These are phyloP conservation scores for Rhizopogon sp. DNA, from an alignment of 768 basidiomycete genomes.

Conservation along the genomic window DNA sequence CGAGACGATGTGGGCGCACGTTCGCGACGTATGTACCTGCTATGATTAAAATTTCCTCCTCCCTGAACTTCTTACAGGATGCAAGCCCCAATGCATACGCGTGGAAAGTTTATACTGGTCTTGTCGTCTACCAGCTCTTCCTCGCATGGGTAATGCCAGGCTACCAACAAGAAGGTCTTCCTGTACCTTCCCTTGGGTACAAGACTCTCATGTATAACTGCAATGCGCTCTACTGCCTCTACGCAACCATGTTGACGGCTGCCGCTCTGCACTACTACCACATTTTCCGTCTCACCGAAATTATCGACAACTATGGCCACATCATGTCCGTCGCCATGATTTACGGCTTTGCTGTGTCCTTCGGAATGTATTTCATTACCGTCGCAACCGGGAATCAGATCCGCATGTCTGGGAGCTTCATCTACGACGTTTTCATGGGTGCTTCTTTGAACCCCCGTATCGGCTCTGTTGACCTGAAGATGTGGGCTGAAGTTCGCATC, in stretches of 20 bases:
- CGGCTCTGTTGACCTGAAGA: slow-evolving; percentile 90
- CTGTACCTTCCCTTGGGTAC: slow-evolving; percentile 91
- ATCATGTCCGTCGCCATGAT: slow-evolving; percentile 96
- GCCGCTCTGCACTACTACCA: slow-evolving; percentile 69
- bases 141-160: slow-evolving; percentile 91
- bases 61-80: slow-evolving; percentile 46
- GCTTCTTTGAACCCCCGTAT: slow-evolving; percentile 91
- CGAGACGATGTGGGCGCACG: slow-evolving; percentile 77
- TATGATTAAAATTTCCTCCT: not conserved
- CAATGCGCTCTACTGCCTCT: slow-evolving; percentile 85
- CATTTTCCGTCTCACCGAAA: slow-evolving; percentile 87
- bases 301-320: slow-evolving; percentile 95
- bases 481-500: slow-evolving; percentile 97
- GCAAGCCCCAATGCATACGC: slow-evolving; percentile 88
- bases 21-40: slow-evolving; percentile 55
- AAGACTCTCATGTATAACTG: slow-evolving; percentile 94
- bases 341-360: slow-evolving; percentile 78
- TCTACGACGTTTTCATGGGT: slow-evolving; percentile 98
- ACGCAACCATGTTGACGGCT: slow-evolving; percentile 75
- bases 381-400: slow-evolving; percentile 75
- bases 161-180: slow-evolving; percentile 90
- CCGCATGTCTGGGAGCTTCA: slow-evolving; percentile 90
- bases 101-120: slow-evolving; percentile 85
- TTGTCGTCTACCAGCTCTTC: slow-evolving; percentile 84
- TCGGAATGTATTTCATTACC: slow-evolving; percentile 76